Percentiles rank a stretch among this genome's conserved stretches.
phyloP scores from a whole-genome alignment of 768 basidiomycete genomes.

The Phaffia australis region DNA sequence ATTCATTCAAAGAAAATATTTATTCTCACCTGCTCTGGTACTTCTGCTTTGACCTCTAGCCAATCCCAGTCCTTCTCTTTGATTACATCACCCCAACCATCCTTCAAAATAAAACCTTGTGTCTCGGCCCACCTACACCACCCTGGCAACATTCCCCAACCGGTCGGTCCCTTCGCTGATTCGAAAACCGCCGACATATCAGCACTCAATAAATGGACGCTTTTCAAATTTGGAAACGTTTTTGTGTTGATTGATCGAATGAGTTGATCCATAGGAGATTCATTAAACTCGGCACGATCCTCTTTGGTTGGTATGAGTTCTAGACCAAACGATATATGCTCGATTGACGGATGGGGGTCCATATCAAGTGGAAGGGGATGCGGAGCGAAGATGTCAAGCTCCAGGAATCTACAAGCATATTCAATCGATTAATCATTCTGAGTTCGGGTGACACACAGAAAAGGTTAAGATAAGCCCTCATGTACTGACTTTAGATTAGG shows the following conservation, averaged over 20 bases:
- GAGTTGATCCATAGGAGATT: constrained; percentile 13
- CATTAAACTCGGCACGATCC: neutral
- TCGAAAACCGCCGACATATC: constrained; percentile 12
- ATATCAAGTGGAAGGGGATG: neutral
- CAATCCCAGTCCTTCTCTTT: constrained; percentile 9
- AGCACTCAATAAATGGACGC: constrained; percentile 1
- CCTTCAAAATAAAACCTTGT: constrained; percentile 1
- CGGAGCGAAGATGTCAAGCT: constrained; percentile 20
- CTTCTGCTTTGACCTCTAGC: constrained; percentile 2
- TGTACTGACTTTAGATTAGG: constrained; percentile 2
- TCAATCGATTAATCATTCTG: neutral
- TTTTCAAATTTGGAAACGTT: constrained; percentile 17
- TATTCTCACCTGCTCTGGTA: neutral
- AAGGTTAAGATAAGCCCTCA: neutral
- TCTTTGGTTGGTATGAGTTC: constrained; percentile 19
- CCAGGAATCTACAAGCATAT: constrained; percentile 2
- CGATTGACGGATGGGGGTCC: neutral
- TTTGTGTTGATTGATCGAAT: neutral
- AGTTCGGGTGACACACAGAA: neutral
- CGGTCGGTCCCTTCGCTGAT: neutral
- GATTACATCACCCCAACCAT: constrained; percentile 10
- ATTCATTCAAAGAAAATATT: too few species aligned
- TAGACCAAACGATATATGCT: constrained; percentile 2
- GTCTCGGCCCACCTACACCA: constrained; percentile 6
- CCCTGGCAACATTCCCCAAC: constrained; percentile 8